Evolutionary conservation across 345 rosid genomes (phyloP).

Genomic region (Schrenkiella parvula): DNA sequence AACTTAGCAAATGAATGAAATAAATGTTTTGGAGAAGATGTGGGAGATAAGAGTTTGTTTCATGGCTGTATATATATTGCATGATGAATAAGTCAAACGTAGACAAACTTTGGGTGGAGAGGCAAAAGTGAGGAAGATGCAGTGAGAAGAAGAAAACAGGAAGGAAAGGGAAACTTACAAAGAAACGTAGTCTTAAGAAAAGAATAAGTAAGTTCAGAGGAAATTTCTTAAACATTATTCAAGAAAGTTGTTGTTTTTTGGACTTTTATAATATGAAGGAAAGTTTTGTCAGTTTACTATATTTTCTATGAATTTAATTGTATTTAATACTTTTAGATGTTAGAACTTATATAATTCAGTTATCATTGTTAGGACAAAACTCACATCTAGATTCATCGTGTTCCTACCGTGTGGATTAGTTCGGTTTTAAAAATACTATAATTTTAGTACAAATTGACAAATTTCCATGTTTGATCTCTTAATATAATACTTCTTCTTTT

Average conservation of each 20-base stretch:
- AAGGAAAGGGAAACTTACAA: slow-evolving; percentile 23
- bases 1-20: slow-evolving; percentile 15
- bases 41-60: background rate
- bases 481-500: too few relatives aligned
- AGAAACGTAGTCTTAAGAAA: background rate
- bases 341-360: background rate
- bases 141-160: slow-evolving; percentile 8
- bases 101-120: slow-evolving; percentile 2
- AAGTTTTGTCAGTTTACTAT: background rate
- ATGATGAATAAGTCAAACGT: slow-evolving; percentile 19
- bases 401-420: background rate
- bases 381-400: background rate
- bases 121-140: slow-evolving; percentile 34
- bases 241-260: slow-evolving; percentile 6
- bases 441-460: too few relatives aligned
- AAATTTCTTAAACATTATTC: slow-evolving; percentile 18
- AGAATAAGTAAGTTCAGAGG: background rate
- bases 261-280: background rate
- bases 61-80: slow-evolving; percentile 9
- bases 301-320: background rate
- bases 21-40: slow-evolving; percentile 4
- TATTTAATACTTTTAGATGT: background rate
- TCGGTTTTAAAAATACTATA: background rate
- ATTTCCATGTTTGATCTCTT: too few relatives aligned
- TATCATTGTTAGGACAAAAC: background rate